These are phyloP conservation scores for Ammopiptanthus mongolicus DNA, from an alignment of 306 rosid genomes.

Conservation along the genomic window DNA sequence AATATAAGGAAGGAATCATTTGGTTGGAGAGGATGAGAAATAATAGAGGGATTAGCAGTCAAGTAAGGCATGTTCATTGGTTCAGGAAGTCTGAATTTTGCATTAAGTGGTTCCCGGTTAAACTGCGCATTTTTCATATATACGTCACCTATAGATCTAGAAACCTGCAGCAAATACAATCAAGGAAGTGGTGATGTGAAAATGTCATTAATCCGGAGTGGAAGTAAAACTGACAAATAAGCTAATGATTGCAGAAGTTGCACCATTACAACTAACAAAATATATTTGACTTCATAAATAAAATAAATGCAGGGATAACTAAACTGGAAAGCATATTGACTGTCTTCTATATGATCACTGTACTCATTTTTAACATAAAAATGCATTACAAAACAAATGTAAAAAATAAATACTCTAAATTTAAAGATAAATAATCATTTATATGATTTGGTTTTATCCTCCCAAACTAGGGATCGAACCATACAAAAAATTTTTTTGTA, in stretches of 20 bases:
- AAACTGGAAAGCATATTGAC: background rate
- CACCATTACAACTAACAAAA: background rate
- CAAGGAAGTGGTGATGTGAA: background rate
- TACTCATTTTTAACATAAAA: background rate
- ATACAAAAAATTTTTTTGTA: background rate
- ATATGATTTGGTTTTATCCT: background rate
- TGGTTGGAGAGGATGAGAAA: slow-evolving; percentile 68
- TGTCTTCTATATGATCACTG: background rate
- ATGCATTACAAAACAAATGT: background rate
- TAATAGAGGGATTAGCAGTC: slow-evolving; percentile 58
- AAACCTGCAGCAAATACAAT: slow-evolving; percentile 55
- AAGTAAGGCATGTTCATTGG: slow-evolving; percentile 72
- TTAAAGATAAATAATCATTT: background rate
- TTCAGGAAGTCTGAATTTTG: slow-evolving; percentile 77
- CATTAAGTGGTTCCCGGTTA: slow-evolving; percentile 59
- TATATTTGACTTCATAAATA: background rate
- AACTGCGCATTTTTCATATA: slow-evolving; percentile 62
- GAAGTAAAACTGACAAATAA: background rate
- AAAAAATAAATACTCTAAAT: background rate
- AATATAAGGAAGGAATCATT: slow-evolving; percentile 82
- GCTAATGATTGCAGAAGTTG: background rate
- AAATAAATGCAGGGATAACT: background rate
- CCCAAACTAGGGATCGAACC: background rate
- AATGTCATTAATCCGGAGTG: background rate
- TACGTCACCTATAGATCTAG: slow-evolving; percentile 82